Percentiles rank a stretch among this genome's conserved stretches.
Conservation (phyloP, 768 basidiomycete genomes). For the Baorangia bicolor region DNA sequence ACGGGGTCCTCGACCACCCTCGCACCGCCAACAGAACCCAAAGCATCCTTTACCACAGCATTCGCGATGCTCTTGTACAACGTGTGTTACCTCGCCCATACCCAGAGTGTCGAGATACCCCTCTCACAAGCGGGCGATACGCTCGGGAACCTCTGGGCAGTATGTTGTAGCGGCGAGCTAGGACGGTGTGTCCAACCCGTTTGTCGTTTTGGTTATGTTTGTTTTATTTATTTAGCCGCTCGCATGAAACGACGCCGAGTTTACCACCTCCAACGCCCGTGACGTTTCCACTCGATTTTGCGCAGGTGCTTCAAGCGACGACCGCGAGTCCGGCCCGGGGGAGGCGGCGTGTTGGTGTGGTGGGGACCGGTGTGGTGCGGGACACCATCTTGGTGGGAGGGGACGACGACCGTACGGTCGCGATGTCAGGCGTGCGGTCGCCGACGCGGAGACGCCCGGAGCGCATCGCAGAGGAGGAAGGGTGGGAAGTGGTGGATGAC, state of each 20-base stretch:
- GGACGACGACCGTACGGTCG: neutral
- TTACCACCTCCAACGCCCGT: conserved; percentile 65
- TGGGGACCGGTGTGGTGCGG: conserved; percentile 1
- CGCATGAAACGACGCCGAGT: conserved; percentile 58
- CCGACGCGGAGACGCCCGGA: conserved; percentile 25
- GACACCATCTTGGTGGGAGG: conserved; percentile 3
- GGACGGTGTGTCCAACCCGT: conserved; percentile 48
- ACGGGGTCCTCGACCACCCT: conserved; percentile 33
- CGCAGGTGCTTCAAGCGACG: conserved; percentile 76
- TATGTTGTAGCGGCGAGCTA: conserved; percentile 74
- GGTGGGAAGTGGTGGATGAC: conserved; percentile 50
- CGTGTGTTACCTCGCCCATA: conserved; percentile 80
- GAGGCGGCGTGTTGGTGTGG: conserved; percentile 21
- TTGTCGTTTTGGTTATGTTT: too few relatives aligned
- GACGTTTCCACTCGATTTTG: conserved; percentile 68
- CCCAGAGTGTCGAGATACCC: conserved; percentile 72
- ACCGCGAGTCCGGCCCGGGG: conserved; percentile 54
- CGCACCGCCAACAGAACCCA: conserved; percentile 28
- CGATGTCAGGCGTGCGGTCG: conserved; percentile 5
- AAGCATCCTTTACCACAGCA: conserved; percentile 71
- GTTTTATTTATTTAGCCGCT: conserved; percentile 37
- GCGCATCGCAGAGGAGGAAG: conserved; percentile 46
- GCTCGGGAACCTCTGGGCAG: conserved; percentile 73
- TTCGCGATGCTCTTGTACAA: conserved; percentile 84
- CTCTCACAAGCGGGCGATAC: conserved; percentile 78